Evolutionary conservation across 495 filamentous ascomycete genomes (phyloP), one percentile per base, ranked within the genome.

Genomic region (Penicillium steckii): DNA sequence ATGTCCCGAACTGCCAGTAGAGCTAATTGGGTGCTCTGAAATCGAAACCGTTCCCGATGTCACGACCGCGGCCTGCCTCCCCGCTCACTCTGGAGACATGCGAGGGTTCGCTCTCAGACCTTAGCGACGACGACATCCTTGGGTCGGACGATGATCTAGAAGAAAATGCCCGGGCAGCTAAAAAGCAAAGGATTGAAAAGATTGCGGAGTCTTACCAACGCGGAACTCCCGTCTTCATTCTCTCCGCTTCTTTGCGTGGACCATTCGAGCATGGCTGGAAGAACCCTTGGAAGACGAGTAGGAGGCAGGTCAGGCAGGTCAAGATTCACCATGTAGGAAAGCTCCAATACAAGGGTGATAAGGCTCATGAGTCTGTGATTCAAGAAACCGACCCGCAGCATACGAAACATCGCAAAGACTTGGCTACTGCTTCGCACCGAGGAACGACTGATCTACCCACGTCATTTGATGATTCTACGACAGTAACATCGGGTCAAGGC

Each of bases 261-360:
- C 86, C 86, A 1, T 85, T 89, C 44, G 77, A 82, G 13, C 64
- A 73, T 1, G 77, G 73, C 23, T 90, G 86, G 86, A 53, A 56
- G 21, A 89, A 89, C 55, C 86, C 85, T 0, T 89, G 84, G 86
- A 71, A 57, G 25, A 75, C n/a, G n/a, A n/a, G n/a, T n/a, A n/a
- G n/a, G 72, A 44, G 44, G 66, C 5, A 52, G 74, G 44, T 60
- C 43, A 42, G 44, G 35, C 21, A 29, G 23, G 8, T 18, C 6
- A n/a, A 12, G 43, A 12, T 2, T 33, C 2, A 13, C 8, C 9
- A n/a, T 8, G 9, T 21, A 12, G 13, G 30, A 25, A 10, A 51
- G 22, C 8, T 27, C 23, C 13, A 44, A 30, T 27, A 12, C 13
- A 26, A 41, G 29, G 15, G 42, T 37, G 32, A 22, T 29, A 10